These are phyloP conservation scores for Eustoma russellianum DNA, from an alignment of 257 asterid species.

Conservation along the genomic window DNA sequence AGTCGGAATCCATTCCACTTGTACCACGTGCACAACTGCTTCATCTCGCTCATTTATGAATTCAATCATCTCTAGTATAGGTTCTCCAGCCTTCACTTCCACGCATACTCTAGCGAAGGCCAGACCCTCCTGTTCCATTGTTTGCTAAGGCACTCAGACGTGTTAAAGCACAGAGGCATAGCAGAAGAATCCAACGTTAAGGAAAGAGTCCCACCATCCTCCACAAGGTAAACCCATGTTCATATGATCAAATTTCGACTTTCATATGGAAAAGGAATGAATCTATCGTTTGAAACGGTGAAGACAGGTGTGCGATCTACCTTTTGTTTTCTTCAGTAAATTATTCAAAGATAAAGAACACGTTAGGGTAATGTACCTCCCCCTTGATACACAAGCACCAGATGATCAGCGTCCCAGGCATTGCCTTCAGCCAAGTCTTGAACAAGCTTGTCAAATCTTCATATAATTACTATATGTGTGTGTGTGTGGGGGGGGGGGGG, in stretches of 20 bases:
- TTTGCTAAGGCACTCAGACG: no score
- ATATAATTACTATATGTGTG: conserved; percentile 8
- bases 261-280: neutral
- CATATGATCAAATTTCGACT: neutral
- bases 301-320: conserved; percentile 89
- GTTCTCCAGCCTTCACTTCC: no score
- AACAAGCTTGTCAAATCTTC: conserved; percentile 70
- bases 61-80: no score
- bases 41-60: no score
- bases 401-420: conserved; percentile 99
- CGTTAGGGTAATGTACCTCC: conserved; percentile 51
- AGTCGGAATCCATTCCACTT: no score
- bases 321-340: conserved; percentile 72
- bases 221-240: conserved; percentile 59
- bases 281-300: conserved; percentile 17
- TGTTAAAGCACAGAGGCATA: no score
- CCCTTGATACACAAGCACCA: conserved; percentile 76
- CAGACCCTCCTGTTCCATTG: no score
- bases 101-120: no score
- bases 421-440: conserved; percentile 73
- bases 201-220: conserved; percentile 99
- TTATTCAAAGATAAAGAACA: conserved; percentile 6
- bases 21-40: no score
- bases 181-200: no score
- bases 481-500: no score